These are phyloP conservation scores for Aspergillus pseudoviridinutans DNA, from an alignment of 2,329 filamentous ascomycete species.

Conservation along the genomic window DNA sequence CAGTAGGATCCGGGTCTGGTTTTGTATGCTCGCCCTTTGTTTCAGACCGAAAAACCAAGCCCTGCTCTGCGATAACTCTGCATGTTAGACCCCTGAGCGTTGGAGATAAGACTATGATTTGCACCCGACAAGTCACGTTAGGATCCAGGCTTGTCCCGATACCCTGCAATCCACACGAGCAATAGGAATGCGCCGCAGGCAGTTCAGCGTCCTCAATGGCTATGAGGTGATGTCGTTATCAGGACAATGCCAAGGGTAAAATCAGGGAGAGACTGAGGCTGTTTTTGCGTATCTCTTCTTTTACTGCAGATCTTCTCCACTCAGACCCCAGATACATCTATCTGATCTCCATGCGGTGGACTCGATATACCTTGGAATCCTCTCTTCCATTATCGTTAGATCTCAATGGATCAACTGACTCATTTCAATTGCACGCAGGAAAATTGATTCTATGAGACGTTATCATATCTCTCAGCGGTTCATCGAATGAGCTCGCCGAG, in stretches of 20 bases:
- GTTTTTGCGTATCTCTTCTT: neutral
- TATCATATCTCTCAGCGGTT: neutral
- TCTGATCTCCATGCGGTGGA: neutral
- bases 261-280: neutral
- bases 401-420: neutral
- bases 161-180: neutral
- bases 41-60: neutral
- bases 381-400: neutral
- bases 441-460: neutral
- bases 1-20: conserved; percentile 5
- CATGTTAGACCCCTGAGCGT: neutral
- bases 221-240: neutral
- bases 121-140: neutral
- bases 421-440: neutral
- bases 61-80: neutral
- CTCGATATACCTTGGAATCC: neutral
- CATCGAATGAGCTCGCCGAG: neutral
- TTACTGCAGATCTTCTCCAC: neutral
- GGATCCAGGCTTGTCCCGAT: too few species aligned
- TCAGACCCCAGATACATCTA: neutral
- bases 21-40: conserved; percentile 3
- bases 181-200: neutral
- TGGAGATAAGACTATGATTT: neutral
- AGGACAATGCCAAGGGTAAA: neutral
- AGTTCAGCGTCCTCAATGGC: neutral